Evolutionary conservation across 371 early-diverging fungal genomes (phyloP).

Genomic region (Circinella minor): DNA sequence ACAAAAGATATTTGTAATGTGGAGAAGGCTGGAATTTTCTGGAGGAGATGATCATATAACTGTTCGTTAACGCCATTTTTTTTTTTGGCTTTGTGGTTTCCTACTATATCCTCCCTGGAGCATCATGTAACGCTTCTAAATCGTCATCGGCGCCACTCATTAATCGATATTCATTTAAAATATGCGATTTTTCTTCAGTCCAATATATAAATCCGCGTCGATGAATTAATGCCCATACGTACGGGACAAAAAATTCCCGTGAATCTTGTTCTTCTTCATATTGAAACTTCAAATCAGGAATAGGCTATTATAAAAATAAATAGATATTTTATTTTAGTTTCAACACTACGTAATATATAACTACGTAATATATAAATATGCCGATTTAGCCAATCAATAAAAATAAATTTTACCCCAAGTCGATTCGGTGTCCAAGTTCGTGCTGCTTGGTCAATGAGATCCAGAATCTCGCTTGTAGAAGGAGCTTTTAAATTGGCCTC

Average conservation of each 20-base stretch:
- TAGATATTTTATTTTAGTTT: neutral
- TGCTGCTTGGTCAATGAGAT: slow-evolving; percentile 67
- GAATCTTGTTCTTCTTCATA: slow-evolving; percentile 70
- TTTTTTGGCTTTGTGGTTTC: no score
- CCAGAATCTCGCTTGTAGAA: slow-evolving; percentile 68
- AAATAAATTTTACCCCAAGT: slow-evolving; percentile 45
- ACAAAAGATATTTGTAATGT: no score
- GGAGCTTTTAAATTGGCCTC: slow-evolving; percentile 73
- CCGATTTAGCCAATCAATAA: neutral
- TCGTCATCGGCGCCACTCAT: slow-evolving; percentile 19
- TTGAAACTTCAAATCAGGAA: slow-evolving; percentile 68
- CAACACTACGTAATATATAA: neutral
- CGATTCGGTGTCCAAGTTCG: slow-evolving; percentile 71
- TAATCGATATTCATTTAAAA: slow-evolving; percentile 52
- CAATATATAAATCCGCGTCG: slow-evolving; percentile 68
- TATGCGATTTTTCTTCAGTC: slow-evolving; percentile 68
- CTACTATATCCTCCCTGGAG: neutral
- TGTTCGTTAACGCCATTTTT: neutral
- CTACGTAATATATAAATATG: no score
- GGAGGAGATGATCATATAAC: slow-evolving; percentile 7
- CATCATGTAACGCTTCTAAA: slow-evolving; percentile 10
- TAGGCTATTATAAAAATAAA: slow-evolving; percentile 23
- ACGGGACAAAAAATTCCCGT: slow-evolving; percentile 72
- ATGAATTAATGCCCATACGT: slow-evolving; percentile 72
- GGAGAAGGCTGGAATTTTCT: neutral